Evolutionary conservation across 1,284 basidiomycete species (phyloP).

Genomic region (Trichosporon sp.): DNA sequence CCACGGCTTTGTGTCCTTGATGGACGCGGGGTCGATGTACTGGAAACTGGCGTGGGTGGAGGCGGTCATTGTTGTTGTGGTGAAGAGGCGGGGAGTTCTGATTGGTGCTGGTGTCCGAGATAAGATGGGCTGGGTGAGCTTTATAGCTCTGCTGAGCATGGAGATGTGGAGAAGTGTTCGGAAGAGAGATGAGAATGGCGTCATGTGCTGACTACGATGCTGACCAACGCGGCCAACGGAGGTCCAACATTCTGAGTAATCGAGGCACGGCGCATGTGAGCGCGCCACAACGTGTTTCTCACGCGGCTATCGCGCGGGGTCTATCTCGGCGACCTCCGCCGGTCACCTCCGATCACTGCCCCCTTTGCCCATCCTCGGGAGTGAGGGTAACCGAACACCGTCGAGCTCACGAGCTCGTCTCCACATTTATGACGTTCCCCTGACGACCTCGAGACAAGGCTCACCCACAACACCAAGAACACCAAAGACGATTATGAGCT

Average conservation of each 20-base stretch:
- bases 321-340: slow-evolving; percentile 18
- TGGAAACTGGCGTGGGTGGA: slow-evolving; percentile 25
- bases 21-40: slow-evolving; percentile 26
- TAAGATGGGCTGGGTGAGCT: neutral
- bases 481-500: neutral
- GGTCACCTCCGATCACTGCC: neutral
- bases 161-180: neutral
- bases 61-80: neutral
- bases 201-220: slow-evolving; percentile 7
- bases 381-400: neutral
- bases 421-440: neutral
- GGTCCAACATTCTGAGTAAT: slow-evolving; percentile 11
- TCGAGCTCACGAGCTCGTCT: neutral
- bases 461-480: neutral
- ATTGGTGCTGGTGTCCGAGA: neutral
- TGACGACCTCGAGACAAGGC: neutral
- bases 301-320: slow-evolving; percentile 4
- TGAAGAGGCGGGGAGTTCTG: neutral
- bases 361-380: neutral
- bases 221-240: neutral
- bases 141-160: slow-evolving; percentile 1
- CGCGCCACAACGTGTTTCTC: neutral
- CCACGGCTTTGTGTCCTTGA: slow-evolving; percentile 26
- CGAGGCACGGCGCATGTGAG: neutral
- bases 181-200: neutral